Conservation (phyloP, 768 basidiomycete genomes). For the Russula brevipes region DNA sequence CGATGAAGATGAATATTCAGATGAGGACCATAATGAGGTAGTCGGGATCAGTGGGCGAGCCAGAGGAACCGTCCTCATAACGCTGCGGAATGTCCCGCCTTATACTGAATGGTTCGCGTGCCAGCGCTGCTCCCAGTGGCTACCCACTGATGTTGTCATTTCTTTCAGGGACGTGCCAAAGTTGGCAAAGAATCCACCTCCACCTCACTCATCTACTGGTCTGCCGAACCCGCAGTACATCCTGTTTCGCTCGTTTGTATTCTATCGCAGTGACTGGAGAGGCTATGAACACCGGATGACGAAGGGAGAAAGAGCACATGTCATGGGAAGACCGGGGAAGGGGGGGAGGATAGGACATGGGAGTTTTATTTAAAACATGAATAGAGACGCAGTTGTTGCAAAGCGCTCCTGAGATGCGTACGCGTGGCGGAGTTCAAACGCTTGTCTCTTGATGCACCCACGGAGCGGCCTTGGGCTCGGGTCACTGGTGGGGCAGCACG, state of each 20-base stretch:
- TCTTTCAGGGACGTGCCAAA: conserved; percentile 63
- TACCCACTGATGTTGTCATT: background rate
- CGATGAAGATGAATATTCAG: conserved; percentile 43
- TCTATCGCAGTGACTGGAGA: conserved; percentile 63
- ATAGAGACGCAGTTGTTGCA: background rate
- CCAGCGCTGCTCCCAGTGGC: background rate
- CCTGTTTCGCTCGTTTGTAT: conserved; percentile 74
- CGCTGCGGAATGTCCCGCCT: conserved; percentile 78
- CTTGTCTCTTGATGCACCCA: conserved; percentile 3
- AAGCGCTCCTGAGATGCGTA: background rate
- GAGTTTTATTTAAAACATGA: conserved; percentile 57
- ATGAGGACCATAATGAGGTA: conserved; percentile 29
- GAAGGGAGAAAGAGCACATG: conserved; percentile 70
- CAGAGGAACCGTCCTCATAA: conserved; percentile 78
- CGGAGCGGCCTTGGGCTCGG: background rate
- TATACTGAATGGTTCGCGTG: conserved; percentile 75
- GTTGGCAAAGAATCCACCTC: conserved; percentile 70
- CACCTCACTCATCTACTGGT: conserved; percentile 41
- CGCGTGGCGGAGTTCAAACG: conserved; percentile 7
- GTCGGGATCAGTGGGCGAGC: conserved; percentile 27
- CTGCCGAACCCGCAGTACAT: conserved; percentile 62
- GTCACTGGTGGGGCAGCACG: conserved; percentile 7
- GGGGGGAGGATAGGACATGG: conserved; percentile 82
- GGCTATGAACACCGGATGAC: conserved; percentile 96
- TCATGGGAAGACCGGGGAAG: conserved; percentile 61